These are phyloP conservation scores for Colletotrichum neosansevieriae DNA, from an alignment of 2,329 filamentous ascomycete genomes.

Conservation along the genomic window DNA sequence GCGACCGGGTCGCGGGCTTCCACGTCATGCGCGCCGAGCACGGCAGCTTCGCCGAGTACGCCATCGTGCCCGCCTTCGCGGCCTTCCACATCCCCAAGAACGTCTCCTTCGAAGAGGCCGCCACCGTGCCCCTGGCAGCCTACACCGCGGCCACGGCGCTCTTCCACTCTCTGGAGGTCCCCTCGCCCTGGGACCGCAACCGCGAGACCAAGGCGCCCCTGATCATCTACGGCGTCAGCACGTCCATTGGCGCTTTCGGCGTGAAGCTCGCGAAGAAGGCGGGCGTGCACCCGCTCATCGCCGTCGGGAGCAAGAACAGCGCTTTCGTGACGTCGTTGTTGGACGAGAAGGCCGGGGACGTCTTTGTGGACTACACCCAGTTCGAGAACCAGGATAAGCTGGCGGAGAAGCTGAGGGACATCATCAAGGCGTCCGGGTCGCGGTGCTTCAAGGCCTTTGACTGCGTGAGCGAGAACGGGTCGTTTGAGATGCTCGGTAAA, in stretches of 20 bases:
- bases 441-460: constrained; percentile 38
- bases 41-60: constrained; percentile 73
- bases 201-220: constrained; percentile 36
- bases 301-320: constrained; percentile 61
- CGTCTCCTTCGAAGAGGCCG: constrained; percentile 66
- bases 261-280: constrained; percentile 63
- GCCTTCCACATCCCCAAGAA: constrained; percentile 66
- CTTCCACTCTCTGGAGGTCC: constrained; percentile 59
- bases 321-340: constrained; percentile 34
- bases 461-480: constrained; percentile 39
- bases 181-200: constrained; percentile 57
- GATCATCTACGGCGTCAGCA: constrained; percentile 63
- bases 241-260: constrained; percentile 67
- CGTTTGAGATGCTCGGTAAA: constrained; percentile 36
- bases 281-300: constrained; percentile 70
- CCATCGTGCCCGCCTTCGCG: constrained; percentile 65
- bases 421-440: constrained; percentile 27
- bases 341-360: constrained; percentile 34
- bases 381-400: constrained; percentile 37
- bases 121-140: constrained; percentile 67
- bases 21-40: constrained; percentile 63
- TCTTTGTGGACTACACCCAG: constrained; percentile 41
- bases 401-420: constrained; percentile 36
- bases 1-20: constrained; percentile 62
- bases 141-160: constrained; percentile 66